A percentile compares a stretch with the other conserved stretches of the same genome.
These are phyloP conservation scores for Erodium moschatum DNA, from an alignment of 441 rosid species.

Conservation along the genomic window DNA sequence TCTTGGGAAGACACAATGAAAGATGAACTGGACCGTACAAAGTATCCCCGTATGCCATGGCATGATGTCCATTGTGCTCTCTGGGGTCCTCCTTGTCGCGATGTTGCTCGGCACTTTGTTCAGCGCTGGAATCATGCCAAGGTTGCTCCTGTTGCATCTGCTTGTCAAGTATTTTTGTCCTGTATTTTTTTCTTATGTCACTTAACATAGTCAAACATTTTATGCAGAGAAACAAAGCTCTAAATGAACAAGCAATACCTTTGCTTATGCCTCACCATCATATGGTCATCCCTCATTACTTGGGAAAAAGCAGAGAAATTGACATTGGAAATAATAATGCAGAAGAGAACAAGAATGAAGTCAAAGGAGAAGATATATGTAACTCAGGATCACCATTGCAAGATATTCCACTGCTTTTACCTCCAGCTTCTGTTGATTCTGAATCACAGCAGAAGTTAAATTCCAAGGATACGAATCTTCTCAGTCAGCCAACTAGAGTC, in stretches of 20 bases:
- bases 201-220: constrained; percentile 10
- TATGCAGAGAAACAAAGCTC: constrained; percentile 89
- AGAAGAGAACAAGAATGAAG: constrained; percentile 35
- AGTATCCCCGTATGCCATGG: constrained; percentile 99
- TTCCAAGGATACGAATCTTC: constrained; percentile 24
- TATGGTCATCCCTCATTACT: constrained; percentile 96
- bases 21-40: constrained; percentile 86
- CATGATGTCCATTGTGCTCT: constrained; percentile 99
- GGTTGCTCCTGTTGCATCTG: constrained; percentile 36
- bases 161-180: constrained; percentile 5
- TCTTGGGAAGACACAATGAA: constrained; percentile 97
- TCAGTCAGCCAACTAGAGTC: constrained; percentile 17
- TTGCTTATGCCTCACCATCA: constrained; percentile 97
- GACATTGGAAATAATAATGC: constrained; percentile 36
- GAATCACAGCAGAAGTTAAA: constrained; percentile 36
- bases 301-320: constrained; percentile 55
- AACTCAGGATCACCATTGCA: constrained; percentile 66
- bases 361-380: constrained; percentile 64
- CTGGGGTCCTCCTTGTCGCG: constrained; percentile 98
- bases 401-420: constrained; percentile 90
- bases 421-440: constrained; percentile 45
- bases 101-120: constrained; percentile 92
- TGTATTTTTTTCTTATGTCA: background rate
- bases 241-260: constrained; percentile 84
- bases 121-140: constrained; percentile 99